Percentiles rank a stretch among this genome's conserved stretches.
Conservation (phyloP, 306 rosid genomes). For the Prunus padus region DNA sequence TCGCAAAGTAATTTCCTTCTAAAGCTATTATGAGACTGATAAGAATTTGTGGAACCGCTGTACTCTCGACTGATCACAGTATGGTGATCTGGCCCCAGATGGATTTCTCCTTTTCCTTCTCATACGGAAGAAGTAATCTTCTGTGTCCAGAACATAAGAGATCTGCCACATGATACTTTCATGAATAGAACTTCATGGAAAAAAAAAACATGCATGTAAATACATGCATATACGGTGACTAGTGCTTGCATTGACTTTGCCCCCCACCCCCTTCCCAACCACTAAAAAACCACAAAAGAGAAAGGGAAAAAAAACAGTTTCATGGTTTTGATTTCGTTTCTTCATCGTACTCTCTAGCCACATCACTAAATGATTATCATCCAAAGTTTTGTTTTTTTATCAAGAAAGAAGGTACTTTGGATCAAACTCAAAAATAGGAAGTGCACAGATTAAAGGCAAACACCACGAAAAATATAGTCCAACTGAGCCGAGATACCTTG, state of each 20-base stretch:
- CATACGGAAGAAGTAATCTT: conserved; percentile 81
- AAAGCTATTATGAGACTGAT: conserved; percentile 22
- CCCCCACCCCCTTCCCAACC: neutral
- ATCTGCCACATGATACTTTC: conserved; percentile 55
- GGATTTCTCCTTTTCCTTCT: conserved; percentile 41
- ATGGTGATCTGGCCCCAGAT: conserved; percentile 26
- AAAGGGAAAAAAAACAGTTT: no score
- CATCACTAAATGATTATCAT: no score
- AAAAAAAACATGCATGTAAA: neutral
- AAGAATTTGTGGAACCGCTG: conserved; percentile 68
- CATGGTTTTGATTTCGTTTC: no score
- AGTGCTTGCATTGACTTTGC: no score
- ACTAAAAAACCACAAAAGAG: neutral
- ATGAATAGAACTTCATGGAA: conserved; percentile 13
- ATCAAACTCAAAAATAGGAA: neutral
- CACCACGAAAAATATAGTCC: neutral
- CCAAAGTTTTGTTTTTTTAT: no score
- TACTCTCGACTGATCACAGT: conserved; percentile 41
- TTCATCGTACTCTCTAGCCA: no score
- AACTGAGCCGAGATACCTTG: conserved; percentile 54
- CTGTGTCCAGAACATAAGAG: conserved; percentile 87
- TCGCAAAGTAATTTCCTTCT: conserved; percentile 7
- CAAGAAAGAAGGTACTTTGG: neutral
- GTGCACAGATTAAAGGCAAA: neutral
- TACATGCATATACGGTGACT: neutral